Percentiles rank a stretch among this genome's conserved stretches.
Conservation (phyloP, 2,329 filamentous ascomycete species). For the Aspergillus sp. region DNA sequence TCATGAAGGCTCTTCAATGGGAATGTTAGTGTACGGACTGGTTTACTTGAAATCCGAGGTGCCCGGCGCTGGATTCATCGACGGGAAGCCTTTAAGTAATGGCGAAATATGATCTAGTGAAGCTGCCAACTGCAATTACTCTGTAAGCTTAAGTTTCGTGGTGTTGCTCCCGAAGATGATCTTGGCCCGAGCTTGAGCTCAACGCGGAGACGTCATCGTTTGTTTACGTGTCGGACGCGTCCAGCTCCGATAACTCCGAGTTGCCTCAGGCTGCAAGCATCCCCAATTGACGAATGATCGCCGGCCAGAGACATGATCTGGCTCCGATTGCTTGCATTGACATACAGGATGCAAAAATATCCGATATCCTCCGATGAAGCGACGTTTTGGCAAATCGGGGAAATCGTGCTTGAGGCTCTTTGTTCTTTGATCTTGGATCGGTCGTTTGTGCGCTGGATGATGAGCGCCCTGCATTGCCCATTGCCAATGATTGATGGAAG, state of each 20-base stretch:
- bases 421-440: background rate
- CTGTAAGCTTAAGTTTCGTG: background rate
- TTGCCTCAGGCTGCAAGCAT: slow-evolving; percentile 21
- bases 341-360: background rate
- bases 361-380: background rate
- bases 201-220: slow-evolving; percentile 28
- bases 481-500: background rate
- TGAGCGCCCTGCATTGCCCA: background rate
- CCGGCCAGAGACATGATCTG: background rate
- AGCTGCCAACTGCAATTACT: slow-evolving; percentile 19
- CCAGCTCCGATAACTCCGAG: slow-evolving; percentile 27
- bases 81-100: slow-evolving; percentile 27
- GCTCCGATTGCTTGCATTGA: background rate
- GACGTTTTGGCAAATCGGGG: background rate
- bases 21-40: slow-evolving; percentile 35
- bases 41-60: slow-evolving; percentile 34
- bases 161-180: background rate
- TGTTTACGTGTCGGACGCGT: slow-evolving; percentile 32
- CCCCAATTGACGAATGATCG: background rate
- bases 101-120: slow-evolving; percentile 26
- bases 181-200: slow-evolving; percentile 28
- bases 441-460: background rate
- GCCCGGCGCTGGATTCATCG: slow-evolving; percentile 27
- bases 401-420: background rate
- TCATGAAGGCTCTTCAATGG: slow-evolving; percentile 37